phyloP scores from a whole-genome alignment of 768 basidiomycete species.

The Boletales sp. region DNA sequence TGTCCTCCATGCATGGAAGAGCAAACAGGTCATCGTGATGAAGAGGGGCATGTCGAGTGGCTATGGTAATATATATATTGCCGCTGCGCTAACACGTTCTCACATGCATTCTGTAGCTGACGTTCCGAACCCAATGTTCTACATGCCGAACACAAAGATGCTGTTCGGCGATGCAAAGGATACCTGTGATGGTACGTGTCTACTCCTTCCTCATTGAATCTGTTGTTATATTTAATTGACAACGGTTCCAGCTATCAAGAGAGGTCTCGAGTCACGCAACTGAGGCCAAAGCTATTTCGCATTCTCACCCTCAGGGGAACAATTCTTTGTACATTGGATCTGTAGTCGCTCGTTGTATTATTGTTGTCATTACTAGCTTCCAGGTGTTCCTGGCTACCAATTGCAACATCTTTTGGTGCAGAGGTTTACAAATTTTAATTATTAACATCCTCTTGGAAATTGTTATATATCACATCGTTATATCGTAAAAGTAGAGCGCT shows the following conservation, averaged over 20 bases:
- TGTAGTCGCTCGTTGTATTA: constrained; percentile 21
- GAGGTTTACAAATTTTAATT: constrained; percentile 7
- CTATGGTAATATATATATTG: too few species aligned
- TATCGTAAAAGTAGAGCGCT: constrained; percentile 20
- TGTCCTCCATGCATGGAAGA: constrained; percentile 90
- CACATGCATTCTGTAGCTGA: constrained; percentile 53
- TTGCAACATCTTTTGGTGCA: neutral
- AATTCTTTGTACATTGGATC: constrained; percentile 8
- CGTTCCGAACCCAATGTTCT: constrained; percentile 93
- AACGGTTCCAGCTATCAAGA: constrained; percentile 50
- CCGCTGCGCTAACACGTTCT: too few species aligned
- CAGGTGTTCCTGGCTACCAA: neutral
- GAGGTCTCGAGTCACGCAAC: constrained; percentile 44
- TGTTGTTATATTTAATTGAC: neutral
- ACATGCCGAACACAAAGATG: constrained; percentile 88
- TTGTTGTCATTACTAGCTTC: neutral
- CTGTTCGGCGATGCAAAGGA: constrained; percentile 90
- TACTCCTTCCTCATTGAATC: neutral
- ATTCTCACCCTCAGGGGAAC: neutral
- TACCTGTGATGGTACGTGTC: constrained; percentile 71
- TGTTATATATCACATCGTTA: constrained; percentile 23
- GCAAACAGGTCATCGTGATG: constrained; percentile 90
- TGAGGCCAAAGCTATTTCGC: neutral
- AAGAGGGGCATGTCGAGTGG: constrained; percentile 88
- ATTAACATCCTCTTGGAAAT: constrained; percentile 5